phyloP scores from a whole-genome alignment of 441 rosid genomes.

The Francoa sonchifolia region DNA sequence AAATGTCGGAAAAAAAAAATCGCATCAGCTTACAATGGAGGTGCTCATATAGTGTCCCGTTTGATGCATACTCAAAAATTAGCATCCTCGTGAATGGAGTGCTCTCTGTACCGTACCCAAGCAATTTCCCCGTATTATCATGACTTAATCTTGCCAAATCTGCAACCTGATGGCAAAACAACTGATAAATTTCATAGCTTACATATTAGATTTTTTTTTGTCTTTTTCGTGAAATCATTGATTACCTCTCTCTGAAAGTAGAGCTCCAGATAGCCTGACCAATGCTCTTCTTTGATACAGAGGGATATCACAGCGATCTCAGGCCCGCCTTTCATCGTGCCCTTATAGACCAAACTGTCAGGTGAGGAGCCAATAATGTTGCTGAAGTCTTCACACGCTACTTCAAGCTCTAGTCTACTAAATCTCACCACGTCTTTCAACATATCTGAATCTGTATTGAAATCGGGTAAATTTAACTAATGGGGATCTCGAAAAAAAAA shows the following conservation, averaged over 20 bases:
- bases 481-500: constrained; percentile 2
- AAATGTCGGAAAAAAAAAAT: constrained; percentile 5
- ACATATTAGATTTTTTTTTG: too few species aligned
- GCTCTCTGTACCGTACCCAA: constrained; percentile 80
- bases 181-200: constrained; percentile 9
- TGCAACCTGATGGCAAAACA: constrained; percentile 50
- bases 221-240: too few species aligned
- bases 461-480: constrained; percentile 4
- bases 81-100: constrained; percentile 83
- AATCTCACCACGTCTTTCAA: constrained; percentile 67
- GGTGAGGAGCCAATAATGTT: constrained; percentile 91
- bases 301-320: constrained; percentile 95
- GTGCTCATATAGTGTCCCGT: constrained; percentile 86
- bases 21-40: constrained; percentile 82
- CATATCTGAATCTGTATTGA: constrained; percentile 58
- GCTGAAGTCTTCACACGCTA: constrained; percentile 98
- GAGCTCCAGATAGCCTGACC: constrained; percentile 93
- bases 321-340: constrained; percentile 79
- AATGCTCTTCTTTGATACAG: constrained; percentile 72
- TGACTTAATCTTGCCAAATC: constrained; percentile 86
- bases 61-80: constrained; percentile 88
- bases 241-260: constrained; percentile 88
- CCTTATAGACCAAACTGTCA: constrained; percentile 89
- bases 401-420: constrained; percentile 90
- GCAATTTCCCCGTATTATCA: constrained; percentile 65